Evolutionary conservation across 2,329 filamentous ascomycete species (phyloP).

Genomic region (Arthrobotrys entomopaga): DNA sequence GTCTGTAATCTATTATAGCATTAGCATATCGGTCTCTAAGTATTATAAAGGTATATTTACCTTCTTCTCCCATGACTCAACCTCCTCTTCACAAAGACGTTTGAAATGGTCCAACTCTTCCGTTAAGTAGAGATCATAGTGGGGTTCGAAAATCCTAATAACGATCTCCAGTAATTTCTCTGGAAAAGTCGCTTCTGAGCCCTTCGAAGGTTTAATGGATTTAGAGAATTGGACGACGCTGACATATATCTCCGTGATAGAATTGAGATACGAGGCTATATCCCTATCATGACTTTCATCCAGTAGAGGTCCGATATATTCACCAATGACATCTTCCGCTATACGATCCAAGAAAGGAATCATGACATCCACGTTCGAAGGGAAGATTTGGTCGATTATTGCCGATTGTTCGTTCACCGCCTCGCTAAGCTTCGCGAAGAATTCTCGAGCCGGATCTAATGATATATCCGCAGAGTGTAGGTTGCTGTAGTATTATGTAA

Average conservation of each 20-base stretch:
- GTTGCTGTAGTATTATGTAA: constrained; percentile 30
- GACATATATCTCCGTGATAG: constrained; percentile 86
- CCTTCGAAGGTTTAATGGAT: constrained; percentile 74
- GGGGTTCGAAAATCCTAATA: constrained; percentile 82
- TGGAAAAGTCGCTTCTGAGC: constrained; percentile 67
- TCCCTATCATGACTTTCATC: constrained; percentile 84
- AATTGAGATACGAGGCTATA: constrained; percentile 81
- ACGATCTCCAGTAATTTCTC: constrained; percentile 75
- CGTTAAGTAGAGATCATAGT: constrained; percentile 90
- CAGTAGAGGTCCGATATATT: constrained; percentile 85
- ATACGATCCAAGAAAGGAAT: constrained; percentile 83
- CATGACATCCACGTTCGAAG: constrained; percentile 75
- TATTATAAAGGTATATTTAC: constrained; percentile 65
- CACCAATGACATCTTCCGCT: constrained; percentile 81
- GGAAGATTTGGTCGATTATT: constrained; percentile 84
- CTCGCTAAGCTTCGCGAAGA: constrained; percentile 78
- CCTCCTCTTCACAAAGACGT: constrained; percentile 77
- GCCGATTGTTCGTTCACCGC: constrained; percentile 84
- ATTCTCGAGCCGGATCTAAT: constrained; percentile 80
- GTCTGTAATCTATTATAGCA: constrained; percentile 66
- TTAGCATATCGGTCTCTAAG: constrained; percentile 1
- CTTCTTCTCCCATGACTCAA: constrained; percentile 88
- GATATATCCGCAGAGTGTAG: constrained; percentile 48
- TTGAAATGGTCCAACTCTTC: constrained; percentile 91
- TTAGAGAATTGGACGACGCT: constrained; percentile 82